A percentile compares a stretch with the other conserved stretches of the same genome.
These are phyloP conservation scores for Acmispon strigosus DNA, from an alignment of 306 rosid genomes.

Conservation along the genomic window DNA sequence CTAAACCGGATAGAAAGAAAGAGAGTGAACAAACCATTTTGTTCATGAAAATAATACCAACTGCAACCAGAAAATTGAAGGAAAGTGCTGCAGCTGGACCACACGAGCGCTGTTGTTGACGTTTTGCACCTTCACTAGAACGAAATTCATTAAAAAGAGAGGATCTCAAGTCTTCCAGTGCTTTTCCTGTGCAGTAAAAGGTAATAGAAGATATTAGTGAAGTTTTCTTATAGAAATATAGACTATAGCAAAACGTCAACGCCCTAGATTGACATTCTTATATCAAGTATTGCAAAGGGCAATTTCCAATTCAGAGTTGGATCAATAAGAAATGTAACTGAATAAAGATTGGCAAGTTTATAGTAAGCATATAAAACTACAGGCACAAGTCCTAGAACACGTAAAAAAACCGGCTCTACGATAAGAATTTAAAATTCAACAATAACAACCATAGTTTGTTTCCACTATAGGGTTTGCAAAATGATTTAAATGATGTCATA, in stretches of 20 bases:
- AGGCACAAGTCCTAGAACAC: neutral
- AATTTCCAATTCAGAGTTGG: neutral
- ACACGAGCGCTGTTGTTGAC: constrained; percentile 57
- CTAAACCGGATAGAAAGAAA: neutral
- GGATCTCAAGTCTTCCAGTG: constrained; percentile 63
- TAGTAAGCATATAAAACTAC: neutral
- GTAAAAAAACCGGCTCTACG: neutral
- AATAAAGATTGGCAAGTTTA: neutral
- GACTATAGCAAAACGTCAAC: neutral
- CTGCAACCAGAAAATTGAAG: constrained; percentile 78
- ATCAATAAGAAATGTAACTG: neutral
- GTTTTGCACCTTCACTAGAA: constrained; percentile 59
- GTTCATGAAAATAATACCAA: constrained; percentile 73
- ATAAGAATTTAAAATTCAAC: too few species aligned
- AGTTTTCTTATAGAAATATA: neutral
- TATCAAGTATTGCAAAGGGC: neutral
- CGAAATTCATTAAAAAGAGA: constrained; percentile 56
- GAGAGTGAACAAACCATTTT: constrained; percentile 60
- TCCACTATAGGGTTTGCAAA: too few species aligned
- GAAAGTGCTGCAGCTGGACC: constrained; percentile 71
- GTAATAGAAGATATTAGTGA: neutral
- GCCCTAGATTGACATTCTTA: neutral
- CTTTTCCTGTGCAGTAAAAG: constrained; percentile 40
- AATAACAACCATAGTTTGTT: too few species aligned
- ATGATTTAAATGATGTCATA: too few species aligned